Evolutionary conservation across 2,329 filamentous ascomycete genomes (phyloP).

Genomic region (Hypoxylon sp.): DNA sequence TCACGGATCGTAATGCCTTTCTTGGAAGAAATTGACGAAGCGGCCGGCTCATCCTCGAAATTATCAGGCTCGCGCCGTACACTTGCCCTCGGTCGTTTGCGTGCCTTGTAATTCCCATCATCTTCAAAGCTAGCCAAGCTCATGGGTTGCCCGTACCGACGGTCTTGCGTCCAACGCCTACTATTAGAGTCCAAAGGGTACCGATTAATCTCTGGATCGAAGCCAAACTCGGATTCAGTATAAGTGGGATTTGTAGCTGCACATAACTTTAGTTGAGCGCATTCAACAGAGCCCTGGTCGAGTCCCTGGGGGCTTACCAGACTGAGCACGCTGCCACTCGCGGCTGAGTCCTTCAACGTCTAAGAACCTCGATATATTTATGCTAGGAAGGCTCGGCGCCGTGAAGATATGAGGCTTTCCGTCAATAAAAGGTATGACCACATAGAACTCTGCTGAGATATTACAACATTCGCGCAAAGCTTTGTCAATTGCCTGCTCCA

Average conservation of each 20-base stretch:
- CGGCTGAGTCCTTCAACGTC: conserved; percentile 60
- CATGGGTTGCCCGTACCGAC: conserved; percentile 39
- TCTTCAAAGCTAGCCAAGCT: conserved; percentile 50
- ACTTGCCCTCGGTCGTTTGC: conserved; percentile 56
- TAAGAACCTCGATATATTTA: conserved; percentile 62
- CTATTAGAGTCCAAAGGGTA: conserved; percentile 33
- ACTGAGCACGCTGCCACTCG: conserved; percentile 57
- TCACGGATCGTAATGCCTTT: conserved; percentile 68
- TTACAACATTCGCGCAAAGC: conserved; percentile 67
- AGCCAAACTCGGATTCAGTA: conserved; percentile 39
- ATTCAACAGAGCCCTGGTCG: conserved; percentile 4
- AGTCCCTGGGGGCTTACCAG: conserved; percentile 54
- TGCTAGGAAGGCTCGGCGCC: conserved; percentile 49
- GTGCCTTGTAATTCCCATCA: conserved; percentile 52
- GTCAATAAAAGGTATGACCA: conserved; percentile 67
- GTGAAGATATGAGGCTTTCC: conserved; percentile 59
- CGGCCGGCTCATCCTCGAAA: conserved; percentile 59
- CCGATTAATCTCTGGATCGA: conserved; percentile 38
- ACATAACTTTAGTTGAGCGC: conserved; percentile 22
- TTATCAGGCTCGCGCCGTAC: conserved; percentile 57
- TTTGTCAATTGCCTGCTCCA: conserved; percentile 63
- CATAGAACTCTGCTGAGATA: conserved; percentile 66
- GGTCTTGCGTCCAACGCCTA: conserved; percentile 38
- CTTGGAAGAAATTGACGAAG: conserved; percentile 57
- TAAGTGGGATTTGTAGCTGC: conserved; percentile 37